phyloP scores from a whole-genome alignment of 2,329 filamentous ascomycete genomes.

The Diaporthe eres region DNA sequence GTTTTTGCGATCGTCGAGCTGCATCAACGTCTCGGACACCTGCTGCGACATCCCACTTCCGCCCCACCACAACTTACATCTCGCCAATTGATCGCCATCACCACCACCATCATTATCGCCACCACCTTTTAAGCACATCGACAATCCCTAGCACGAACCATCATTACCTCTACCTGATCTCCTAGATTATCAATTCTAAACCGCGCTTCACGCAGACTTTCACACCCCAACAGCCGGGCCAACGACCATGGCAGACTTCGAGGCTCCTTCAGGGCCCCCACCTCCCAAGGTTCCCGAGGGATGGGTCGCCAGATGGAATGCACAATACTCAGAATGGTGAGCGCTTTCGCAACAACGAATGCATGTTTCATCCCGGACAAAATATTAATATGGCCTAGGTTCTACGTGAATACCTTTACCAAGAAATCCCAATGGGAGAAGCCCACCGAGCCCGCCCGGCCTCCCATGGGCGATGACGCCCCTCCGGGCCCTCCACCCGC shows the following conservation, averaged over 20 bases:
- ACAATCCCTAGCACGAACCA: background rate
- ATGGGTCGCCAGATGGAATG: constrained; percentile 89
- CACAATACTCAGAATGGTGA: constrained; percentile 86
- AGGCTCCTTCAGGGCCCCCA: constrained; percentile 67
- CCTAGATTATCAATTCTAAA: background rate
- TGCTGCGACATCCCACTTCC: constrained; percentile 31
- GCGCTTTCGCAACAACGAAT: constrained; percentile 35
- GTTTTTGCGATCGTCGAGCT: constrained; percentile 19
- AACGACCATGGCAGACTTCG: constrained; percentile 66
- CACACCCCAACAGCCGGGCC: background rate
- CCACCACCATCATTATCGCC: constrained; percentile 4
- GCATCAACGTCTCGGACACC: constrained; percentile 20
- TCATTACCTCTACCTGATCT: background rate
- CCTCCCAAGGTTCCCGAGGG: constrained; percentile 79
- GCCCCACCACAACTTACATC: constrained; percentile 39
- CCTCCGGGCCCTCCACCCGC: constrained; percentile 76
- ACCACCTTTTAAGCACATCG: background rate
- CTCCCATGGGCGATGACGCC: constrained; percentile 56
- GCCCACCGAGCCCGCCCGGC: constrained; percentile 76
- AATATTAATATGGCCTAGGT: constrained; percentile 65
- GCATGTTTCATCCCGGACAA: background rate
- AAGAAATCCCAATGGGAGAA: constrained; percentile 93
- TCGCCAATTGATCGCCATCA: constrained; percentile 8
- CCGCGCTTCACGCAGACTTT: background rate
- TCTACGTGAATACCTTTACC: constrained; percentile 91